Conservation (phyloP, 2,329 filamentous ascomycete genomes). For the Gliomastix tumulicola region DNA sequence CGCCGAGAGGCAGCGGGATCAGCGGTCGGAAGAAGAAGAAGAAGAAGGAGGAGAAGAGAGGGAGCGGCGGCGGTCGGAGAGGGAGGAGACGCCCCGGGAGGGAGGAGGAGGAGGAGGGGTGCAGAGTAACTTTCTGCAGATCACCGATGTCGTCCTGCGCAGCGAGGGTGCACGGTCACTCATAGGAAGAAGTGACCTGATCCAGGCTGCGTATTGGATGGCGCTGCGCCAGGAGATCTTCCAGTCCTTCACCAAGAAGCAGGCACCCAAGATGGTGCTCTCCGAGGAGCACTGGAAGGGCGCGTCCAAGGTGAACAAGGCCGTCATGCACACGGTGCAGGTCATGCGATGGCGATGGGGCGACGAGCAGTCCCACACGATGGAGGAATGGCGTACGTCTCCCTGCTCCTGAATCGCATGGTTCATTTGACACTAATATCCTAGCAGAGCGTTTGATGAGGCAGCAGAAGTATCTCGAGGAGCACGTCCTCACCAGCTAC, state of each 20-base stretch:
- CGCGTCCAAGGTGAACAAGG: constrained; percentile 28
- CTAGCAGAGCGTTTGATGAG: constrained; percentile 23
- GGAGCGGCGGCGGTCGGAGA: neutral
- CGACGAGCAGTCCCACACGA: constrained; percentile 13
- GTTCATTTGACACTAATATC: constrained; percentile 1
- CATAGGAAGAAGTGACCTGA: constrained; percentile 24
- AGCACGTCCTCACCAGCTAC: constrained; percentile 19
- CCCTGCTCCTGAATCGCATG: neutral
- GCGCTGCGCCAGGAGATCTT: constrained; percentile 31
- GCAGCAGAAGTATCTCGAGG: constrained; percentile 26
- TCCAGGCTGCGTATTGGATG: constrained; percentile 33
- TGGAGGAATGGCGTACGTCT: constrained; percentile 27
- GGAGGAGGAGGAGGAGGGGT: no score
- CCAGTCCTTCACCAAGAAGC: constrained; percentile 28
- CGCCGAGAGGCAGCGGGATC: neutral
- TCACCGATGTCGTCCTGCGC: constrained; percentile 29
- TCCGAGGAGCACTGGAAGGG: constrained; percentile 22
- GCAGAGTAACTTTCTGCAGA: constrained; percentile 29
- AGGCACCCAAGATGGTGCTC: constrained; percentile 27
- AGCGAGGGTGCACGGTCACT: constrained; percentile 26
- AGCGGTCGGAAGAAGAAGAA: neutral
- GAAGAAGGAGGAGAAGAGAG: neutral
- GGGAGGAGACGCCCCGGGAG: constrained; percentile 3
- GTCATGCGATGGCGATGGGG: constrained; percentile 33
- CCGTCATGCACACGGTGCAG: constrained; percentile 32